Conservation (phyloP, 495 filamentous ascomycete genomes). For the Tuber magnatum region DNA sequence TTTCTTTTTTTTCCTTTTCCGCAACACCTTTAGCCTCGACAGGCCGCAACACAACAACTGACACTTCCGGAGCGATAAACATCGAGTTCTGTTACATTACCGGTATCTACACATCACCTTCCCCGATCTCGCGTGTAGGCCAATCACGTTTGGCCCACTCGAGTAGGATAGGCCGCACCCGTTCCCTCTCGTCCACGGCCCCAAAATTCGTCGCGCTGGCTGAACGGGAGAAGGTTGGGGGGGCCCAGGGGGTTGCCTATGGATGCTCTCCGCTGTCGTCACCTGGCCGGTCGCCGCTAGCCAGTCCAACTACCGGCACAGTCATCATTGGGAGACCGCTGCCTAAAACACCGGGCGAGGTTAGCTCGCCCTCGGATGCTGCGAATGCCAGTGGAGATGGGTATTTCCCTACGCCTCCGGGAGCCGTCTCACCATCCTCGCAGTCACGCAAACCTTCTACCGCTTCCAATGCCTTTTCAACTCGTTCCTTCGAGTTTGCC, state of each 20-base stretch:
- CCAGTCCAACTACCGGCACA: not conserved
- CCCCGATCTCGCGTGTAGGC: not conserved
- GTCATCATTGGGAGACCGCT: not conserved
- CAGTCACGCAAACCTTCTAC: slow-evolving; percentile 24
- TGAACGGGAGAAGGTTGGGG: slow-evolving; percentile 14
- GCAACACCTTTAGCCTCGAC: not conserved
- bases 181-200: not conserved
- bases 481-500: slow-evolving; percentile 30
- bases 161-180: not conserved
- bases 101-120: not conserved
- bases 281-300: slow-evolving; percentile 5
- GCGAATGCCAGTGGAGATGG: slow-evolving; percentile 8
- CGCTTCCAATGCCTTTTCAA: slow-evolving; percentile 10
- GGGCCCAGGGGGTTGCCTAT: slow-evolving; percentile 13
- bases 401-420: slow-evolving; percentile 9
- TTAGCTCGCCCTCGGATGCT: not conserved
- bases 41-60: not conserved
- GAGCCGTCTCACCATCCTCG: slow-evolving; percentile 12
- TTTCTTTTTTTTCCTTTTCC: not conserved
- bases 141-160: not conserved
- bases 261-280: slow-evolving; percentile 10
- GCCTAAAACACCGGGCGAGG: not conserved
- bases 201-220: slow-evolving; percentile 16
- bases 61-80: not conserved
- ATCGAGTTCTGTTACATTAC: not conserved